Base-by-base conservation (phyloP, 1,139 yeast genomes). In the Zhuliangozyma blackwelliae region DNA sequence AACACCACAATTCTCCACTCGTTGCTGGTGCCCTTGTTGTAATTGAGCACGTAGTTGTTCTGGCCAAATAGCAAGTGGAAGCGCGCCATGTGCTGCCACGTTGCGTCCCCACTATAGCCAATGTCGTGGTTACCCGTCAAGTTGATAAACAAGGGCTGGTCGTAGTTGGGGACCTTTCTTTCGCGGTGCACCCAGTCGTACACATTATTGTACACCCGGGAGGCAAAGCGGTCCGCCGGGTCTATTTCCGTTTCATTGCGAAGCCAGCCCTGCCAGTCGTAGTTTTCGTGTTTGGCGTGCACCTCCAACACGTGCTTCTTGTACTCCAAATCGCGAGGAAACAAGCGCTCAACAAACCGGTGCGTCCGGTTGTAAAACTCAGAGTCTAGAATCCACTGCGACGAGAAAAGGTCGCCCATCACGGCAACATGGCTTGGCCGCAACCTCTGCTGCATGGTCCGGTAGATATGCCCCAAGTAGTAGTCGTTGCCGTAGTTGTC, bases 91-190 rank as follows among this genome's bases (percentile, higher is more conserved):
- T 95, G 95, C 52, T 87, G 96, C 69, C 82, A 79, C 0, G 96
- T 88, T 33, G 95, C 88, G 61, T 94, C 98, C 0, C 97, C 97
- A 37, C 88, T 79, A 55, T 92, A 92, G 0, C 98, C 98, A 40
- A 92, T 80, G 57, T 92, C 98, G 56, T 92, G 98, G 55, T 92
- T 94, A 2, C 98, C 98, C 0, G 96, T 82, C 30, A 92, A 67
- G 54, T 92, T 90, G 41, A 88, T 73, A 52, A 89, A 77, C 32
- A 82, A 61, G 1, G 88, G 85, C 40, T 59, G 57, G 11, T 65
- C 54, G 39, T 47, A 59, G 44, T 65, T 65, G 27, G 72, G 72
- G n/a, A 33, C 35, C n/a, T 49, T 50, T 6, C 40, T 46, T 16
- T 62, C 55, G n/a, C 49, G 63, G 33, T 68, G 52, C 28, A 68